Evolutionary conservation across 495 filamentous ascomycete genomes (phyloP).

Genomic region (Lichina pygmaea): DNA sequence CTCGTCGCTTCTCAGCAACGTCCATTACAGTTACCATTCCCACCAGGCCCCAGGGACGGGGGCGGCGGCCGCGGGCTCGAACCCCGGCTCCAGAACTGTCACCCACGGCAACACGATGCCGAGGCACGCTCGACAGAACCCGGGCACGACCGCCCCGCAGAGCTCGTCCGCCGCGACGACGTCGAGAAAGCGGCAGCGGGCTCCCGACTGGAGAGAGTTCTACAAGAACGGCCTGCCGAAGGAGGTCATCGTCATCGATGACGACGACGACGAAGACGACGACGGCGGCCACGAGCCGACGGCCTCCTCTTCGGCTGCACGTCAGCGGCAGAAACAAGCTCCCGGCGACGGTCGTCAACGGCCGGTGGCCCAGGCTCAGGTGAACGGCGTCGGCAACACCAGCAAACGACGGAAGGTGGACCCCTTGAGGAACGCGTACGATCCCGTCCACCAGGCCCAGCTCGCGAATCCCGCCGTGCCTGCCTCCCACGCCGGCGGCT

Average conservation of each 20-base stretch:
- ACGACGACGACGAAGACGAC: conserved; percentile 20
- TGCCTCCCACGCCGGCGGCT: conserved; percentile 37
- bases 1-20: conserved; percentile 21
- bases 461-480: conserved; percentile 41
- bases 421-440: conserved; percentile 28
- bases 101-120: not conserved
- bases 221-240: conserved; percentile 83
- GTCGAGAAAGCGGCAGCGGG: conserved; percentile 29
- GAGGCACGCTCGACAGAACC: not conserved
- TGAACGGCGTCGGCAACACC: conserved; percentile 19
- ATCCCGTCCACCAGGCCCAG: conserved; percentile 31
- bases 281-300: conserved; percentile 10
- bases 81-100: conserved; percentile 8
- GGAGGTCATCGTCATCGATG: conserved; percentile 88
- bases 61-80: conserved; percentile 12
- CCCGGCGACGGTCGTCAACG: conserved; percentile 12
- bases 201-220: conserved; percentile 67
- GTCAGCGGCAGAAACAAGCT: conserved; percentile 1
- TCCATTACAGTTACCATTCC: conserved; percentile 11
- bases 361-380: conserved; percentile 14
- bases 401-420: conserved; percentile 40
- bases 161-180: conserved; percentile 4
- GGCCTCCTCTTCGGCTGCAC: conserved; percentile 20
- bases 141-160: not conserved
- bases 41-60: conserved; percentile 14